Conservation (phyloP, 2,329 filamentous ascomycete genomes). For the Penicillium sp. region DNA sequence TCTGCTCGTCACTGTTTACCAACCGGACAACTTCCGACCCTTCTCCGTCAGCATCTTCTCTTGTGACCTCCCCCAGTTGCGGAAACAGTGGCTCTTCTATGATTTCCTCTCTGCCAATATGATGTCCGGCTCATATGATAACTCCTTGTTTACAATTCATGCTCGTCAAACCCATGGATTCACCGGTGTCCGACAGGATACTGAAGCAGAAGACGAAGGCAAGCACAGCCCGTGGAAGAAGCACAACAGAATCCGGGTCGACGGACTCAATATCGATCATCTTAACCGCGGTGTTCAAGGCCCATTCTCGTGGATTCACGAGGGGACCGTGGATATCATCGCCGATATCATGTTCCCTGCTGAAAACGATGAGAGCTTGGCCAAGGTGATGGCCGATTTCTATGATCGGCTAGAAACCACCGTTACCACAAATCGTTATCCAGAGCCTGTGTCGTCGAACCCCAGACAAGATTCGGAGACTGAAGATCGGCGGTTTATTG, state of each 20-base stretch:
- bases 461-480: slow-evolving; percentile 25
- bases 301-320: slow-evolving; percentile 95
- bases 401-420: slow-evolving; percentile 94
- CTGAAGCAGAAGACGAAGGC: slow-evolving; percentile 56
- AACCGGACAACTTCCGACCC: slow-evolving; percentile 85
- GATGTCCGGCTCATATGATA: slow-evolving; percentile 93
- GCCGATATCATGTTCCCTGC: slow-evolving; percentile 92
- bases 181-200: slow-evolving; percentile 59
- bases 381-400: slow-evolving; percentile 93
- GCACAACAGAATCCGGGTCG: slow-evolving; percentile 85
- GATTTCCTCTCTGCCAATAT: slow-evolving; percentile 93
- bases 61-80: slow-evolving; percentile 84
- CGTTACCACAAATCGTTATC: slow-evolving; percentile 71
- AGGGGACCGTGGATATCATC: slow-evolving; percentile 94
- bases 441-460: slow-evolving; percentile 18
- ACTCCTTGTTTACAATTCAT: slow-evolving; percentile 95
- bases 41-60: slow-evolving; percentile 95
- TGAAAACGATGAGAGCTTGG: slow-evolving; percentile 81
- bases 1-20: slow-evolving; percentile 83
- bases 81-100: slow-evolving; percentile 97
- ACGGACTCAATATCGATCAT: slow-evolving; percentile 91
- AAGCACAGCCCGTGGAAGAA: slow-evolving; percentile 85
- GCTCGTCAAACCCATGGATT: slow-evolving; percentile 84
- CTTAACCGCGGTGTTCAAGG: slow-evolving; percentile 89
- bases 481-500: slow-evolving; percentile 68